Percentiles rank a stretch among this genome's conserved stretches.
phyloP scores from a whole-genome alignment of 345 rosid genomes.

The Cardamine occulta region DNA sequence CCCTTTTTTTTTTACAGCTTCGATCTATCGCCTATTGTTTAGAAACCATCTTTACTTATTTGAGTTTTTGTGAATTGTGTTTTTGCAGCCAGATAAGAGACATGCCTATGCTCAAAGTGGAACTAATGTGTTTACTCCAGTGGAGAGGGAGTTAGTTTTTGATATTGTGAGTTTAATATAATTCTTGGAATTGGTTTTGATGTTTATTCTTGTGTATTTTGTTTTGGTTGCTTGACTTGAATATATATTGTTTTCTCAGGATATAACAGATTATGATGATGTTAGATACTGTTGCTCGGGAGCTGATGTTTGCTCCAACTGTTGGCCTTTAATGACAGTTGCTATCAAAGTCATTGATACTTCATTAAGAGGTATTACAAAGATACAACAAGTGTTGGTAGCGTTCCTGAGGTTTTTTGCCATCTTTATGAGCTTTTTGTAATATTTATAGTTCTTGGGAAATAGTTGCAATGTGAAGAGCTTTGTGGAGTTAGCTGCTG shows the following conservation, averaged over 20 bases:
- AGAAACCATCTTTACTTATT: not conserved
- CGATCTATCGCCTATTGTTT: not conserved
- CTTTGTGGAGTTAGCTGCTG: not conserved
- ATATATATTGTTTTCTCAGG: conserved; percentile 49
- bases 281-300: conserved; percentile 94
- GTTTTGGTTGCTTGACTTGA: conserved; percentile 13
- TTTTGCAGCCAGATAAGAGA: conserved; percentile 74
- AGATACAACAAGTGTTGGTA: not conserved
- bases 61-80: conserved; percentile 1
- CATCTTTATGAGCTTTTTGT: not conserved
- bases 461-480: not conserved
- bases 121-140: conserved; percentile 76
- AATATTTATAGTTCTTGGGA: not conserved
- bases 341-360: conserved; percentile 89
- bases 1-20: not conserved
- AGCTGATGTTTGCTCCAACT: conserved; percentile 86
- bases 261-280: conserved; percentile 90
- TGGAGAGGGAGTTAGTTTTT: conserved; percentile 88
- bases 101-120: conserved; percentile 76
- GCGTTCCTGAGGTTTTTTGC: not conserved
- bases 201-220: not conserved
- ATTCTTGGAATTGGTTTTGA: not conserved
- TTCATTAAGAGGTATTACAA: conserved; percentile 71
- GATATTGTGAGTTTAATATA: conserved; percentile 66
- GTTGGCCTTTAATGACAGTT: conserved; percentile 92